Conservation (phyloP, 2,329 filamentous ascomycete species). For the Chaetomium olivaceum region DNA sequence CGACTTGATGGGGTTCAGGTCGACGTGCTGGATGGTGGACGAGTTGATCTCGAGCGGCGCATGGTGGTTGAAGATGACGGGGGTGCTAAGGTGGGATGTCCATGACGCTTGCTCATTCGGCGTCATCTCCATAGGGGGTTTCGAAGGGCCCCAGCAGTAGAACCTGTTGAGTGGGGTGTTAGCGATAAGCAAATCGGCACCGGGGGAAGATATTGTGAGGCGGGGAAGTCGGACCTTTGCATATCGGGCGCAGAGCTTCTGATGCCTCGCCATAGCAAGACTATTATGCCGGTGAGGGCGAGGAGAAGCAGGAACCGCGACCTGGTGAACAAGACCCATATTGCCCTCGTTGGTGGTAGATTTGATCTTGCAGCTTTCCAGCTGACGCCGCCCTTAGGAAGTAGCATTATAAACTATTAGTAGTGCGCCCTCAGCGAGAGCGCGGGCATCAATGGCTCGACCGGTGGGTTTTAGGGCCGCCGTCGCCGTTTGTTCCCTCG, state of each 20-base stretch:
- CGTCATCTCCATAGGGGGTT: constrained; percentile 94
- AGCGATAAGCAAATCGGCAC: constrained; percentile 22
- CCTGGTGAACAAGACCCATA: constrained; percentile 70
- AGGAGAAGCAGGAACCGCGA: constrained; percentile 77
- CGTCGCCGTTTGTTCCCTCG: constrained; percentile 13
- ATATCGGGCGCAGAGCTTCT: constrained; percentile 79
- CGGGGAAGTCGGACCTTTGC: constrained; percentile 68
- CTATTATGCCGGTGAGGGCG: constrained; percentile 66
- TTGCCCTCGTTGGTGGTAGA: constrained; percentile 73
- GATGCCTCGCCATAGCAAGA: constrained; percentile 88
- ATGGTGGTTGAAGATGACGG: constrained; percentile 95
- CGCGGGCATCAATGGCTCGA: constrained; percentile 29
- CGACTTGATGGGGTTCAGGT: constrained; percentile 83
- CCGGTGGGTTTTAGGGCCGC: constrained; percentile 13
- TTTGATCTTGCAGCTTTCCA: constrained; percentile 87
- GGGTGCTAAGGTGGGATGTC: constrained; percentile 85
- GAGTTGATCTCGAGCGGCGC: constrained; percentile 82
- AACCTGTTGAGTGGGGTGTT: constrained; percentile 60
- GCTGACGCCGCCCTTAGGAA: constrained; percentile 83
- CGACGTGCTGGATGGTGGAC: constrained; percentile 72
- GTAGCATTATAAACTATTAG: constrained; percentile 66
- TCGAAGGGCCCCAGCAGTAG: constrained; percentile 94
- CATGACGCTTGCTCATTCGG: constrained; percentile 87
- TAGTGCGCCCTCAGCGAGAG: constrained; percentile 47
- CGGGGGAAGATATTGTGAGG: neutral